These are phyloP conservation scores for Gyromitra esculenta DNA, from an alignment of 2,329 filamentous ascomycete species.

Conservation along the genomic window DNA sequence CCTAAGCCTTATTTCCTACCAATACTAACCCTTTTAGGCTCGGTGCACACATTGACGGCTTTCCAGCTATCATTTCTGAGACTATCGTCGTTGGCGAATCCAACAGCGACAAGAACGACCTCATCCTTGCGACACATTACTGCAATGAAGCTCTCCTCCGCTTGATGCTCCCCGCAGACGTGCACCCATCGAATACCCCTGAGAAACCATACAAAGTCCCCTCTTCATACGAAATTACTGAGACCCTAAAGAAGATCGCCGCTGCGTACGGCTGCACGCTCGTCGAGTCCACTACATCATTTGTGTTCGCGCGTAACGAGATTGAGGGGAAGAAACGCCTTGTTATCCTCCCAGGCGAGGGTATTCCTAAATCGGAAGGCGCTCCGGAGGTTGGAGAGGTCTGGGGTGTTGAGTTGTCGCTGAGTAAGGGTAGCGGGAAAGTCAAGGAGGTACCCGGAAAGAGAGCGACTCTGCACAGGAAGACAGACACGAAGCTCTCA, in stretches of 20 bases:
- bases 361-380: constrained; percentile 84
- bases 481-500: constrained; percentile 88
- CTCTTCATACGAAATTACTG: constrained; percentile 85
- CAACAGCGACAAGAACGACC: constrained; percentile 81
- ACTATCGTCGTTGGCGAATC: constrained; percentile 77
- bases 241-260: constrained; percentile 87
- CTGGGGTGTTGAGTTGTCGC: constrained; percentile 96
- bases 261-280: constrained; percentile 91
- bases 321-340: constrained; percentile 99
- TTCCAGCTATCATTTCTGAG: constrained; percentile 95
- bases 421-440: constrained; percentile 91
- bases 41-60: constrained; percentile 98
- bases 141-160: constrained; percentile 94
- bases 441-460: constrained; percentile 84
- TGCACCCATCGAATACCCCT: constrained; percentile 82
- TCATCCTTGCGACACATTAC: constrained; percentile 90
- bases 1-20: not conserved
- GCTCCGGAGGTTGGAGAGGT: constrained; percentile 88
- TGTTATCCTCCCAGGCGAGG: constrained; percentile 85
- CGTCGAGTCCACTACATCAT: constrained; percentile 97
- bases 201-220: constrained; percentile 76
- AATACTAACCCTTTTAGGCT: constrained; percentile 63
- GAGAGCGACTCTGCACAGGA: constrained; percentile 89
- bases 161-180: constrained; percentile 88
- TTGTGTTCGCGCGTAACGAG: constrained; percentile 95